Conservation (phyloP, 164 flowering plant species). For the Macadamia tetraphylla region DNA sequence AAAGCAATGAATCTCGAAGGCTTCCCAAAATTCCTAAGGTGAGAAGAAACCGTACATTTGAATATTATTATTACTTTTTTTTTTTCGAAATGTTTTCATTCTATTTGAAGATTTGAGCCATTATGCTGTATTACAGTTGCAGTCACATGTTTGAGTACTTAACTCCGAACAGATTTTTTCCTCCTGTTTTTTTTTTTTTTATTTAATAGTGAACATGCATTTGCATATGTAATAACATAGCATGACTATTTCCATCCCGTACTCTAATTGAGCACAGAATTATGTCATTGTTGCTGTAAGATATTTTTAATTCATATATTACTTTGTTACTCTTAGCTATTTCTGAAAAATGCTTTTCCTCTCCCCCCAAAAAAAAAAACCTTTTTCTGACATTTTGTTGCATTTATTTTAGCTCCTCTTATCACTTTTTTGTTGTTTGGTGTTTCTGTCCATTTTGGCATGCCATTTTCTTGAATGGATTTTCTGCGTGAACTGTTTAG, state of each 20-base stretch:
- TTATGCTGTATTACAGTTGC: neutral
- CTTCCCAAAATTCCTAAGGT: conserved; percentile 93
- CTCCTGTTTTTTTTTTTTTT: neutral
- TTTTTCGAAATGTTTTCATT: neutral
- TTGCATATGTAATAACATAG: neutral
- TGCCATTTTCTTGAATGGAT: neutral
- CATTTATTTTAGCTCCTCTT: too few species aligned
- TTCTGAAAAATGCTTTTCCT: too few species aligned
- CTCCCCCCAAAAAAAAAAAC: too few species aligned
- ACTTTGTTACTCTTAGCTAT: too few species aligned
- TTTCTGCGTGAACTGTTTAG: neutral
- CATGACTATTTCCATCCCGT: neutral
- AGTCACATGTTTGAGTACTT: neutral
- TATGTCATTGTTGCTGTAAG: neutral
- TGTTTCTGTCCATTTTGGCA: neutral
- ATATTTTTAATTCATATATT: neutral
- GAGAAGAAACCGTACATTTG: neutral
- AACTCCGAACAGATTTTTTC: too few species aligned
- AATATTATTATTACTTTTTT: neutral
- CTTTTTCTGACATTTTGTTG: too few species aligned
- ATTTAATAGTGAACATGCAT: neutral
- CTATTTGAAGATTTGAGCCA: neutral
- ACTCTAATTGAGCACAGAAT: neutral
- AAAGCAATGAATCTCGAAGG: conserved; percentile 78
- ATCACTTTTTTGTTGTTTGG: neutral